Conservation (phyloP, 2,329 filamentous ascomycete species). For the Cladosporium velox region DNA sequence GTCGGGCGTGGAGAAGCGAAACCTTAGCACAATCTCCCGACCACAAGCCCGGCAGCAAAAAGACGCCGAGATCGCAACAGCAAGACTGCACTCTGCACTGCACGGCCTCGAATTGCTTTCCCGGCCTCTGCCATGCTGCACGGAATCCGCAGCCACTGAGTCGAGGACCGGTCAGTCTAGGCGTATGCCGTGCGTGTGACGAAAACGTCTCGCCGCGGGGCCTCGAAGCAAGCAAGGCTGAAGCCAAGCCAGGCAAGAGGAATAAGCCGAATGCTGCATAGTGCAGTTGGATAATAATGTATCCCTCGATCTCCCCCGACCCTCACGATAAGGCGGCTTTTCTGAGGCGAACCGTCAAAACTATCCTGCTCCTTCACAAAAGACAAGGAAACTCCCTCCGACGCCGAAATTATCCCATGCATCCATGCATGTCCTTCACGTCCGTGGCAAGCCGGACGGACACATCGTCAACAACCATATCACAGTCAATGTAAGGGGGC, state of each 20-base stretch:
- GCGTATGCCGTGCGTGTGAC: neutral
- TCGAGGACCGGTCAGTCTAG: neutral
- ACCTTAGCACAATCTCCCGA: neutral
- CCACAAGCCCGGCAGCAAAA: neutral
- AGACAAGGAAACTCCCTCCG: neutral
- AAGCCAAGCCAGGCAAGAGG: neutral
- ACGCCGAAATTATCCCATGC: neutral
- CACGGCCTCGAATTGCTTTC: neutral
- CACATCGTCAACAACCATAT: neutral
- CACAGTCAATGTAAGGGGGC: neutral
- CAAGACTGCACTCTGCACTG: neutral
- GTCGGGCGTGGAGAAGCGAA: constrained; percentile 13
- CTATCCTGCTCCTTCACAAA: neutral
- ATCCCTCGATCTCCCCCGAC: too few relatives aligned
- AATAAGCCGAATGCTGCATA: neutral
- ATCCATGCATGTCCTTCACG: neutral
- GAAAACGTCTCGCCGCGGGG: neutral
- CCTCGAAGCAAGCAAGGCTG: neutral
- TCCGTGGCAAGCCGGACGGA: neutral
- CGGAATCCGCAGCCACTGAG: neutral
- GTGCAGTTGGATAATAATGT: neutral
- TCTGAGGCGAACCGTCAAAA: neutral
- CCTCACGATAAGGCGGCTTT: too few relatives aligned
- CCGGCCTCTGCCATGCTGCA: neutral
- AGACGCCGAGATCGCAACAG: constrained; percentile 1